A percentile compares a stretch with the other conserved stretches of the same genome.
These are phyloP conservation scores for Bipolaris cookei DNA, from an alignment of 2,329 filamentous ascomycete genomes.

Conservation along the genomic window DNA sequence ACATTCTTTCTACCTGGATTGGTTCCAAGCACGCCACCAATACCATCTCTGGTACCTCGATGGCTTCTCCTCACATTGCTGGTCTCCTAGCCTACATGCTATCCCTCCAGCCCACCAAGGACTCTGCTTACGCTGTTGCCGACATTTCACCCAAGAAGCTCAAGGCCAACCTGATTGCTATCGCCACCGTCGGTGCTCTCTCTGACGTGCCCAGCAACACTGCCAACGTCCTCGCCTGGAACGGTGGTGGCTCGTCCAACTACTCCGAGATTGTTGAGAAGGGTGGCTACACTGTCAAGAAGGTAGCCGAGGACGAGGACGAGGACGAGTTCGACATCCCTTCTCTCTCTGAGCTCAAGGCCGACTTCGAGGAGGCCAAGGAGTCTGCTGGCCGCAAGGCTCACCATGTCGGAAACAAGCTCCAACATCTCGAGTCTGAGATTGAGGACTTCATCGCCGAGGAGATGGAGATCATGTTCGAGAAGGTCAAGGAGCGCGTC, in stretches of 20 bases:
- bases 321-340: slow-evolving; percentile 51
- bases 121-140: slow-evolving; percentile 90
- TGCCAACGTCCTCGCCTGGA: slow-evolving; percentile 96
- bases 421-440: slow-evolving; percentile 55
- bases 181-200: slow-evolving; percentile 80
- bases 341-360: slow-evolving; percentile 44
- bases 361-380: slow-evolving; percentile 47
- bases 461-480: slow-evolving; percentile 60
- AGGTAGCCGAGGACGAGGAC: slow-evolving; percentile 32
- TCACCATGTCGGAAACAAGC: slow-evolving; percentile 53
- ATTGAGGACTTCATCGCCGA: slow-evolving; percentile 57
- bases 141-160: slow-evolving; percentile 91
- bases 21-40: slow-evolving; percentile 95
- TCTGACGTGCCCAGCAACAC: slow-evolving; percentile 84
- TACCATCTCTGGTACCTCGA: slow-evolving; percentile 99
- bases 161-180: slow-evolving; percentile 83
- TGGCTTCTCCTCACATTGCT: slow-evolving; percentile 96
- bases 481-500: slow-evolving; percentile 56
- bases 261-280: slow-evolving; percentile 80
- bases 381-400: slow-evolving; percentile 50
- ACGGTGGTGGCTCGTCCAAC: slow-evolving; percentile 94
- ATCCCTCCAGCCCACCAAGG: slow-evolving; percentile 87
- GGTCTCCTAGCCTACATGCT: slow-evolving; percentile 98
- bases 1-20: slow-evolving; percentile 98
- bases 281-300: slow-evolving; percentile 69